A percentile compares a stretch with the other conserved stretches of the same genome.
Conservation (phyloP, 805 yeast genomes). For the Kuraishia piskuri region DNA sequence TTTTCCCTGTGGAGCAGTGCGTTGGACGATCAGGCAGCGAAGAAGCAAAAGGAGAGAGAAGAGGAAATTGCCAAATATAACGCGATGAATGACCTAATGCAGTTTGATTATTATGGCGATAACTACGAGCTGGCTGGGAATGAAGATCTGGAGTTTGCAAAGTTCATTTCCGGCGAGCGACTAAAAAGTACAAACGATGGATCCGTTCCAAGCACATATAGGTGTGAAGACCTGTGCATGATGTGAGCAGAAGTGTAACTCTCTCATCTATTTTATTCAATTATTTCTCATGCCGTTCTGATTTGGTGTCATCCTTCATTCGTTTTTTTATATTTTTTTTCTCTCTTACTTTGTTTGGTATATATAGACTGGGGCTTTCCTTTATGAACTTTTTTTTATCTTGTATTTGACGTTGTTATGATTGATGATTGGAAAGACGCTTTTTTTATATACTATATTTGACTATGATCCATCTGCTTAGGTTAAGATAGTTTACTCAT, state of each 20-base stretch:
- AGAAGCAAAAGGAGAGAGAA: slow-evolving; percentile 7
- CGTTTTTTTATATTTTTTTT: background rate
- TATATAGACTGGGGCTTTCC: background rate
- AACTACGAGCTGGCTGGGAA: background rate
- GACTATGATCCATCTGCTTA: background rate
- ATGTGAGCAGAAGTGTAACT: background rate
- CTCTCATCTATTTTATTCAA: background rate
- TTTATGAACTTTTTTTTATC: background rate
- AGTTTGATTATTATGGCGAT: slow-evolving; percentile 4
- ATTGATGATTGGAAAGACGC: background rate
- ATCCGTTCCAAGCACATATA: background rate
- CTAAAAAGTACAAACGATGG: background rate
- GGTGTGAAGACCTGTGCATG: slow-evolving; percentile 2
- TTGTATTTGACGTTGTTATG: background rate
- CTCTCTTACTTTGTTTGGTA: background rate
- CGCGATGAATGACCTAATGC: slow-evolving; percentile 7
- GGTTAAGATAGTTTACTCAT: too few relatives aligned
- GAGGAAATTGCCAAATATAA: slow-evolving; percentile 7
- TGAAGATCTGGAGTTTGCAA: slow-evolving; percentile 1
- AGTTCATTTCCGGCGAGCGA: slow-evolving; percentile 1
- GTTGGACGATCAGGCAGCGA: background rate
- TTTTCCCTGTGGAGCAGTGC: background rate
- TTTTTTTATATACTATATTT: too few relatives aligned
- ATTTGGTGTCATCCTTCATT: background rate
- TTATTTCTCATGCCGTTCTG: background rate